A percentile compares a stretch with the other conserved stretches of the same genome.
Evolutionary conservation across 352 stramenopile species (phyloP).

Genomic region (Globisporangium okanoganense): DNA sequence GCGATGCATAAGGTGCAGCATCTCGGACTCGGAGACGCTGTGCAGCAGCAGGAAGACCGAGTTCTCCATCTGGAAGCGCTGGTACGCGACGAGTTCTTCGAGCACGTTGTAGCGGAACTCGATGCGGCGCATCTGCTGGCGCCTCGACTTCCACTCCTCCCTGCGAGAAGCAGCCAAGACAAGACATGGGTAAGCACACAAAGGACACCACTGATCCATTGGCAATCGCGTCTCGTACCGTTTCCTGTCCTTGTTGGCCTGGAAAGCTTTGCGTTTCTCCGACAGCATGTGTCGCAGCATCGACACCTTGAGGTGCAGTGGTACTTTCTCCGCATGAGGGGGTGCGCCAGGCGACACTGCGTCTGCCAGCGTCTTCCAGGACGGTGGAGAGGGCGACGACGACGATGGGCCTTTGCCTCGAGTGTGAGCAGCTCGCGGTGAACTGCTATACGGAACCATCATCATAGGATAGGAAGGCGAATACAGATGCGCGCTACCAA

Average conservation of each 20-base stretch:
- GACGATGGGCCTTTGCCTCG: background rate
- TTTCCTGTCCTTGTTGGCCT: conserved; percentile 29
- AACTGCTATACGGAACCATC: background rate
- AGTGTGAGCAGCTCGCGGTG: background rate
- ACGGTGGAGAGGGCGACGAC: background rate
- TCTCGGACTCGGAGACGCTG: conserved; percentile 56
- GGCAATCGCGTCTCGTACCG: conserved; percentile 13
- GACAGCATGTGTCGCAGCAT: conserved; percentile 52
- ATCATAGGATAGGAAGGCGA: background rate
- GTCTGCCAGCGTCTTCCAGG: conserved; percentile 8
- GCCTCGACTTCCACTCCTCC: conserved; percentile 40
- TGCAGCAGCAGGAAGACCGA: conserved; percentile 64
- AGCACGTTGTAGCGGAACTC: conserved; percentile 71
- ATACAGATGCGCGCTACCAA: background rate
- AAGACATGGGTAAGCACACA: background rate
- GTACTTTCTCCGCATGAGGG: conserved; percentile 35
- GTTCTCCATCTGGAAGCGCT: conserved; percentile 59
- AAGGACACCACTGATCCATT: background rate
- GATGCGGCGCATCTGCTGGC: conserved; percentile 46
- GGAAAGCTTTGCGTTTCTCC: conserved; percentile 56
- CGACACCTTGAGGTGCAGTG: conserved; percentile 46
- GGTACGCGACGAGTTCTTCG: conserved; percentile 57
- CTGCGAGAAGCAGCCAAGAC: conserved; percentile 12
- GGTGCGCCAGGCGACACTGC: background rate
- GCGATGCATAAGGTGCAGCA: conserved; percentile 47